Evolutionary conservation across 306 rosid species (phyloP), one percentile per base, ranked within the genome.

Genomic region (Cucumis melo): DNA sequence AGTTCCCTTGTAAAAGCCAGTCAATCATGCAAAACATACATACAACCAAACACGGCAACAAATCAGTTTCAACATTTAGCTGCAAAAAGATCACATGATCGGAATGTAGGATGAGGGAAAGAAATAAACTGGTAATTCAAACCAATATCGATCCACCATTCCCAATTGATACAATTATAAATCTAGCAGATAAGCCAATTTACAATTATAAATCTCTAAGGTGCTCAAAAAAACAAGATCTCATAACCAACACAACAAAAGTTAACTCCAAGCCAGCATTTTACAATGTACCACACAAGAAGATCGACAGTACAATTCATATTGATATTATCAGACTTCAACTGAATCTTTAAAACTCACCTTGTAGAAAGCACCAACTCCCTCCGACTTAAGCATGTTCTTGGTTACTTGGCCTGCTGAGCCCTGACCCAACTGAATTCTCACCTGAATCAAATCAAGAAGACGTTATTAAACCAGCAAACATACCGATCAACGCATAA

Each of bases 361-460:
- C 96, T 94, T 94, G 63, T 92, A 94, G 77, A 94, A 92, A 61
- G 99, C 91, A 61, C 86, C 84, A 72, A 92, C 38, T 19, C 98
- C 99, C 83, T 94, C 99, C 77, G 92, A 87, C 87, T 90, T 92
- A 42, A 94, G 89, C 98, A 92, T 94, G 75, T 4, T 89, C 48
- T 71, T 74, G 65, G 99, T 87, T 58, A 94, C 92, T 59, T 83
- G 84, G 11, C 8, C 91, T 21, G 96, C 99, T 8, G 98, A 89
- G 79, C 99, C 99, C 84, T 92, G 99, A 68, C 99, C 99, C 84
- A 94, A 71, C 83, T 94, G 99, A 88, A 92, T 95, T 84, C 99
- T 90, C 87, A 95, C 99, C 99, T 95, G 77, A 42, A 75, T 48
- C 50, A 81, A 82, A 73, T 44, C 79, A 78, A 76, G 50, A 27